Evolutionary conservation across 441 rosid genomes (phyloP).

Genomic region (Mallotus japonicus): DNA sequence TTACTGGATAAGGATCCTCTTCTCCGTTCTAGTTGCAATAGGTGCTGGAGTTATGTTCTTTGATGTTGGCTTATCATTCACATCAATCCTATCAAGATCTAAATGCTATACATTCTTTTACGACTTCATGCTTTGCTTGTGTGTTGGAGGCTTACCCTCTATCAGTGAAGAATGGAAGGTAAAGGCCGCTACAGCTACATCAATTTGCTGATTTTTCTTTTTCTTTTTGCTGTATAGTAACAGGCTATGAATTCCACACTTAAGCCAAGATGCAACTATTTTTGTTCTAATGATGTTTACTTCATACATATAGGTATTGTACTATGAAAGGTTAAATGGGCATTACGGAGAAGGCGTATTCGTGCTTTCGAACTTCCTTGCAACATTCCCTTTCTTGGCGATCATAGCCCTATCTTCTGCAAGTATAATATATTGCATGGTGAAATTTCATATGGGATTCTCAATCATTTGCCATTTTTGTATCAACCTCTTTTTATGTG

Average conservation of each 20-base stretch:
- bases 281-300: neutral
- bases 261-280: too few relatives aligned
- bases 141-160: slow-evolving; percentile 31
- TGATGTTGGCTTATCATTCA: slow-evolving; percentile 21
- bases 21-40: neutral
- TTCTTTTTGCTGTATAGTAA: too few relatives aligned
- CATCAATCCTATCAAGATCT: slow-evolving; percentile 21
- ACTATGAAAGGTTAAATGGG: slow-evolving; percentile 70
- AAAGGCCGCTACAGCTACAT: neutral
- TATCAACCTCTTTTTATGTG: slow-evolving; percentile 48
- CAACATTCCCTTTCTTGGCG: slow-evolving; percentile 64
- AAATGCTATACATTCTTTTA: slow-evolving; percentile 22
- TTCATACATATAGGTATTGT: slow-evolving; percentile 41
- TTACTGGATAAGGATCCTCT: slow-evolving; percentile 25
- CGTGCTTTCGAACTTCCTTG: slow-evolving; percentile 58
- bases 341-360: slow-evolving; percentile 69
- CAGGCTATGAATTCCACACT: too few relatives aligned
- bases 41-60: slow-evolving; percentile 24
- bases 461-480: slow-evolving; percentile 44
- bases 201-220: neutral
- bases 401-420: slow-evolving; percentile 40
- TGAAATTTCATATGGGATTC: slow-evolving; percentile 53
- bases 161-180: slow-evolving; percentile 32
- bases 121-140: slow-evolving; percentile 24
- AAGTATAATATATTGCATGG: slow-evolving; percentile 61